phyloP scores from a whole-genome alignment of 2,329 filamentous ascomycete genomes.

The Parastagonospora avenae region DNA sequence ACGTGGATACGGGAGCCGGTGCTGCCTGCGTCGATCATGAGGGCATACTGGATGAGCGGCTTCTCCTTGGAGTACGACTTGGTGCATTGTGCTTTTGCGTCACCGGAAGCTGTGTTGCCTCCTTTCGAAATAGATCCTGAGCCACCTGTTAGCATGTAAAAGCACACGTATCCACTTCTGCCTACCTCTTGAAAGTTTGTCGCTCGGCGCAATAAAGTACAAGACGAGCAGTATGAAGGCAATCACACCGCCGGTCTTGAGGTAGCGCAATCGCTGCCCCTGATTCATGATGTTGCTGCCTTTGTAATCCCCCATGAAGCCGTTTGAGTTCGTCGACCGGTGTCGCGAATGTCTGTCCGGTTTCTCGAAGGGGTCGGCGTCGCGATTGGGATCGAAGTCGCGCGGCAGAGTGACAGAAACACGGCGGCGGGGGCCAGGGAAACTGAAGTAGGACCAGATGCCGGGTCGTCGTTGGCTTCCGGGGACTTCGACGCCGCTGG shows the following conservation, averaged over 20 bases:
- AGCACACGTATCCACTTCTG: slow-evolving; percentile 1
- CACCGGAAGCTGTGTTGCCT: slow-evolving; percentile 57
- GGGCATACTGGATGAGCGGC: slow-evolving; percentile 93
- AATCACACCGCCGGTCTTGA: slow-evolving; percentile 67
- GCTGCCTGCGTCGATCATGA: slow-evolving; percentile 98
- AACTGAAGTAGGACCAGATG: slow-evolving; percentile 61
- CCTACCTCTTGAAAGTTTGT: slow-evolving; percentile 35
- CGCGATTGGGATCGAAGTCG: slow-evolving; percentile 36
- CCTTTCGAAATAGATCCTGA: slow-evolving; percentile 30
- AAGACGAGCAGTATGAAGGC: slow-evolving; percentile 63
- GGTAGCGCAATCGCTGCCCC: slow-evolving; percentile 63
- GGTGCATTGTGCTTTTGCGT: slow-evolving; percentile 74
- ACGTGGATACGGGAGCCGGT: slow-evolving; percentile 98
- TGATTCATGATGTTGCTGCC: slow-evolving; percentile 63
- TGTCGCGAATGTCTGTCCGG: slow-evolving; percentile 49
- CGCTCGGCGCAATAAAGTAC: slow-evolving; percentile 59
- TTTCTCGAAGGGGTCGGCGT: slow-evolving; percentile 54
- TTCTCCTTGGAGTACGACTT: slow-evolving; percentile 85
- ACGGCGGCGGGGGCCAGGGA: slow-evolving; percentile 56
- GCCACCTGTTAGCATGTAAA: background rate
- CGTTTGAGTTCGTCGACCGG: slow-evolving; percentile 42
- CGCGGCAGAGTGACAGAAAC: slow-evolving; percentile 58
- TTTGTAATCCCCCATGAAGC: slow-evolving; percentile 52
- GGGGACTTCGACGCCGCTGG: slow-evolving; percentile 57
- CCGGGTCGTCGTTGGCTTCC: slow-evolving; percentile 51